Evolutionary conservation across 345 rosid genomes (phyloP).

Genomic region (Rubroshorea leprosula): DNA sequence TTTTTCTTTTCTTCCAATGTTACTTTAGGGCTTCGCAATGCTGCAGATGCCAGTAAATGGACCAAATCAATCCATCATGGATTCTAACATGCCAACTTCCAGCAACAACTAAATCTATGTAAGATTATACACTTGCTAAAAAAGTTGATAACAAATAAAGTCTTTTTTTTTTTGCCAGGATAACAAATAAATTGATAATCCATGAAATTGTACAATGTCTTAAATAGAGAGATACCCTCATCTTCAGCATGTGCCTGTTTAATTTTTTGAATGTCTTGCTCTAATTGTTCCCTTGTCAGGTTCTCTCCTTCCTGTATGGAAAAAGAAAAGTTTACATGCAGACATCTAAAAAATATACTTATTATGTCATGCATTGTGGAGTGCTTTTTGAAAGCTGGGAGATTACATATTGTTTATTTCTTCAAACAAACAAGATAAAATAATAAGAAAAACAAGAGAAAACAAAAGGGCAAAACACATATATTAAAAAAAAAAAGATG

Average conservation of each 20-base stretch:
- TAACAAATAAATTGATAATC: not conserved
- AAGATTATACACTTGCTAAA: not conserved
- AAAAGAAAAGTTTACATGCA: constrained; percentile 5
- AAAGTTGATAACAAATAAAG: too few species aligned
- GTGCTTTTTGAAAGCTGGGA: not conserved
- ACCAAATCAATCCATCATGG: not conserved
- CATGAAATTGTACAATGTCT: not conserved
- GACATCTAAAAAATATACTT: not conserved
- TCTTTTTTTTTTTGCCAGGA: too few species aligned
- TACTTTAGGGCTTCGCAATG: too few species aligned
- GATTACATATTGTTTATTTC: too few species aligned
- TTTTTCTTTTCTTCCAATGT: too few species aligned
- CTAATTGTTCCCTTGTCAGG: constrained; percentile 74
- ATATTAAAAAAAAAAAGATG: too few species aligned
- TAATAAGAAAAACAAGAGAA: too few species aligned
- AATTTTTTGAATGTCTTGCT: constrained; percentile 67
- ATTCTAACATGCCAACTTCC: not conserved
- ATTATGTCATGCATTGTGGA: not conserved
- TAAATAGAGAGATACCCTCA: constrained; percentile 53
- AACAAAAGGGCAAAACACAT: too few species aligned
- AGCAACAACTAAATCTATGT: not conserved
- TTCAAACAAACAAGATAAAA: too few species aligned
- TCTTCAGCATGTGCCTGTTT: constrained; percentile 90
- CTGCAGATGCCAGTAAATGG: too few species aligned
- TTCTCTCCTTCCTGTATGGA: constrained; percentile 69